Conservation (phyloP, 345 rosid species). For the Pistacia integerrima region DNA sequence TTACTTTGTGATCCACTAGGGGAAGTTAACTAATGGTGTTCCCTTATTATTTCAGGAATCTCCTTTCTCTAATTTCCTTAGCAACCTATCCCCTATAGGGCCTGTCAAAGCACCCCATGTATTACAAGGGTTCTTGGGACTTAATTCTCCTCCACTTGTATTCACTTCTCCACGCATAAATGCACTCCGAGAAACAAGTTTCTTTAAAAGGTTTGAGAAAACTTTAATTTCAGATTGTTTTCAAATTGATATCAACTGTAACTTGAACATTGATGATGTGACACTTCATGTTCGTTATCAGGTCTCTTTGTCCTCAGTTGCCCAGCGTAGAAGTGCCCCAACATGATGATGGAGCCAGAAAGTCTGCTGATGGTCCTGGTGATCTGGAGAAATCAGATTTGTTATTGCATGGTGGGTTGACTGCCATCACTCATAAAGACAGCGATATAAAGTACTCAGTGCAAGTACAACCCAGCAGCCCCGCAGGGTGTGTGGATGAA, state of each 20-base stretch:
- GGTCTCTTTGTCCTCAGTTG: constrained; percentile 30
- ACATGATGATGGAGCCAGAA: constrained; percentile 21
- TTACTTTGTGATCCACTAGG: not conserved
- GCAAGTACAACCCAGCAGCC: constrained; percentile 34
- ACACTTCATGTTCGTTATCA: constrained; percentile 22
- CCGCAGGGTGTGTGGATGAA: constrained; percentile 40
- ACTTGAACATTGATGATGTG: constrained; percentile 13
- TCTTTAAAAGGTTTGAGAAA: constrained; percentile 38
- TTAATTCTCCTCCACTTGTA: constrained; percentile 53
- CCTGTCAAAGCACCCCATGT: constrained; percentile 29
- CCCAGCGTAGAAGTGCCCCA: constrained; percentile 19
- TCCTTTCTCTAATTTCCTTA: constrained; percentile 37
- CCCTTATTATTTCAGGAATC: constrained; percentile 39
- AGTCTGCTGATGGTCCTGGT: constrained; percentile 3
- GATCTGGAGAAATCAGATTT: constrained; percentile 22
- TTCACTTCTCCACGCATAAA: constrained; percentile 45
- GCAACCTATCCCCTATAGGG: constrained; percentile 46
- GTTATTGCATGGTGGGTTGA: constrained; percentile 10
- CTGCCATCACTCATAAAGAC: constrained; percentile 16
- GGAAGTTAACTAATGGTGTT: not conserved
- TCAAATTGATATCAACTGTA: not conserved
- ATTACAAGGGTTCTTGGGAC: constrained; percentile 34
- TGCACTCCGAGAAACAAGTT: constrained; percentile 27
- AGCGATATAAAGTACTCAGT: constrained; percentile 19
- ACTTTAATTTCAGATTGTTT: constrained; percentile 10